Percentiles rank a stretch among this genome's conserved stretches.
Conservation (phyloP, 2,329 filamentous ascomycete genomes). For the Atkinsonella hypoxylon region DNA sequence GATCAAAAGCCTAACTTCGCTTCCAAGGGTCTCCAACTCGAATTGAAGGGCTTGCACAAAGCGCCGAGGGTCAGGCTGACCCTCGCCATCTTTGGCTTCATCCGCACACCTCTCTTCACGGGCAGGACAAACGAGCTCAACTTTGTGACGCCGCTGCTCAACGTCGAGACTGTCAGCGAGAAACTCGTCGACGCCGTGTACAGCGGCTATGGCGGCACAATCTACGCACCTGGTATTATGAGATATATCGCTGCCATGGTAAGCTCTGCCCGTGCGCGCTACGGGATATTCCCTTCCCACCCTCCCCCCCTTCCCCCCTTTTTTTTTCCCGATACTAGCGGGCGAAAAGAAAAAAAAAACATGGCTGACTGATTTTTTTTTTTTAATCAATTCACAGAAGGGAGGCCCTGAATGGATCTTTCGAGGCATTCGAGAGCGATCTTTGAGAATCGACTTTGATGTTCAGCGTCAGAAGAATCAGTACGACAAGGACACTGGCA, state of each 20-base stretch:
- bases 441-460: slow-evolving; percentile 1
- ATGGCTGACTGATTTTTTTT: background rate
- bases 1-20: too few species aligned
- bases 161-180: slow-evolving; percentile 21
- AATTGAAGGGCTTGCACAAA: slow-evolving; percentile 17
- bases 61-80: slow-evolving; percentile 18
- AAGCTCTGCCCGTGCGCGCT: slow-evolving; percentile 8
- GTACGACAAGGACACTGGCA: slow-evolving; percentile 1
- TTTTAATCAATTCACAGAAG: slow-evolving; percentile 8
- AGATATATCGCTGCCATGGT: slow-evolving; percentile 16
- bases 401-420: slow-evolving; percentile 12
- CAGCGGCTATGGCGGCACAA: slow-evolving; percentile 18
- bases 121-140: slow-evolving; percentile 14
- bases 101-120: slow-evolving; percentile 19
- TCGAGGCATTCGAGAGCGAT: slow-evolving; percentile 7
- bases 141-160: slow-evolving; percentile 20
- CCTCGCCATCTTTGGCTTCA: slow-evolving; percentile 19
- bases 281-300: too few species aligned
- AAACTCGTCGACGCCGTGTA: slow-evolving; percentile 17
- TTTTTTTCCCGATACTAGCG: background rate
- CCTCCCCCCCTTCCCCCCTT: background rate
- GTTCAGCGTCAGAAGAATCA: slow-evolving; percentile 5
- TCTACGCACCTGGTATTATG: slow-evolving; percentile 19
- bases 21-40: slow-evolving; percentile 18
- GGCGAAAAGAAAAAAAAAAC: too few species aligned